Evolutionary conservation across 805 yeast species (phyloP), one percentile per base, ranked within the genome.

Genomic region (Yarrowia sp.): DNA sequence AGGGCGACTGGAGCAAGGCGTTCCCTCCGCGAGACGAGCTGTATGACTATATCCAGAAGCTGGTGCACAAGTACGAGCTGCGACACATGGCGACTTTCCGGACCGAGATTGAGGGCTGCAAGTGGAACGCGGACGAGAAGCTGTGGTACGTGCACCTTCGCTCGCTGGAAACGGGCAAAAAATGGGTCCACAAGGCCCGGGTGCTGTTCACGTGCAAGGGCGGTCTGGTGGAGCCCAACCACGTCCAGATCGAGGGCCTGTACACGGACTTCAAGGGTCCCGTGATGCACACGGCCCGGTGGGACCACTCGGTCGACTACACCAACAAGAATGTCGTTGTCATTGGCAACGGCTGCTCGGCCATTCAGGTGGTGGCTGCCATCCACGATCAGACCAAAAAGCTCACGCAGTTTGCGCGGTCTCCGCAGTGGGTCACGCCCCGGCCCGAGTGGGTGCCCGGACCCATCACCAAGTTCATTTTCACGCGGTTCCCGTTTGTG

Each of bases 401-500:
- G 3, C 50, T 70, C 9, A 66, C 69, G 5, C 72, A 70, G 39
- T 49, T 70, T 24, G 61, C 69, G 8, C 61, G 72, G 24, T 39
- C 71, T 13, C 67, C 61, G 6, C 72, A 70, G 17, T 70, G 72
- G 72, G 19, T 70, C 24, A 43, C 68, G 9, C 71, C 71, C 1
- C 67, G 60, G n/a, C 71, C 70, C 20, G 44, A 64, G 43, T 61
- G 30, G 40, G 30, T 30, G 10, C 55, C 44, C 9, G 33, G 46
- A 1, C 24, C 33, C 13, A n/a, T 40, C 24, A 20, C 63, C 42
- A 34, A 30, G 14, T 20, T 8, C 15, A 17, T 68, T 7, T 66
- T 67, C 53, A 47, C 39, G 13, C 9, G n/a, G 40, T 30, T 53
- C 44, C 55, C 50, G 7, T 20, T 66, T 9, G 33, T 64, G n/a